Conservation (phyloP, 1,284 basidiomycete genomes). For the Irpex sp. region DNA sequence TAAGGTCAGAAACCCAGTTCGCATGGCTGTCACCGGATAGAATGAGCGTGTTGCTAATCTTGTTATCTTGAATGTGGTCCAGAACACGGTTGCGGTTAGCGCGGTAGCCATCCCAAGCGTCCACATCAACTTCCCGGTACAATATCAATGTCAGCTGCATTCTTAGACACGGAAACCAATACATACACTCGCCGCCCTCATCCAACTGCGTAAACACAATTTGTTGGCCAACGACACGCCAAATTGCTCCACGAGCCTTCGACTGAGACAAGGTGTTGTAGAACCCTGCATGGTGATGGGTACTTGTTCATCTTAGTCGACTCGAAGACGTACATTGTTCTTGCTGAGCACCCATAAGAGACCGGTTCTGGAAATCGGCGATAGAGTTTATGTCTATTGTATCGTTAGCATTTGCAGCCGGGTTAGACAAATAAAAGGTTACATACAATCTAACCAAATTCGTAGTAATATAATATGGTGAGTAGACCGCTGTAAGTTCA, state of each 20-base stretch:
- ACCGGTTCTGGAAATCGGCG: conserved; percentile 42
- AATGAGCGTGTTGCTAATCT: conserved; percentile 57
- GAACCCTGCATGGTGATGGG: conserved; percentile 39
- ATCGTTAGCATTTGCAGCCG: background rate
- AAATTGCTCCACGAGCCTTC: conserved; percentile 47
- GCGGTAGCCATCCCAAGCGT: conserved; percentile 66
- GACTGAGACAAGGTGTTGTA: conserved; percentile 46
- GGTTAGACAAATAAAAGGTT: background rate
- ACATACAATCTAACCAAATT: conserved; percentile 27
- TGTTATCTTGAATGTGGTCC: conserved; percentile 46
- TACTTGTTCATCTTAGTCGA: background rate
- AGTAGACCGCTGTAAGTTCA: background rate
- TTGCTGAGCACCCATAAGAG: conserved; percentile 56
- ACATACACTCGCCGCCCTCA: conserved; percentile 36
- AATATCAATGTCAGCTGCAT: background rate
- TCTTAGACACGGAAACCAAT: background rate
- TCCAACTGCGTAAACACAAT: conserved; percentile 52
- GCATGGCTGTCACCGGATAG: conserved; percentile 67
- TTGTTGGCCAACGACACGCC: conserved; percentile 60
- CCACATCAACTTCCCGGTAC: conserved; percentile 25
- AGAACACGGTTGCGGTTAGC: conserved; percentile 57
- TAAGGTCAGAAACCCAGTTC: conserved; percentile 58
- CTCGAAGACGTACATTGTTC: conserved; percentile 41
- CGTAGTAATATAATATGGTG: background rate
- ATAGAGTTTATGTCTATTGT: conserved; percentile 41